Percentiles rank a stretch among this genome's conserved stretches.
These are phyloP conservation scores for Chrysoporthe cubensis DNA, from an alignment of 2,329 filamentous ascomycete genomes.

Conservation along the genomic window DNA sequence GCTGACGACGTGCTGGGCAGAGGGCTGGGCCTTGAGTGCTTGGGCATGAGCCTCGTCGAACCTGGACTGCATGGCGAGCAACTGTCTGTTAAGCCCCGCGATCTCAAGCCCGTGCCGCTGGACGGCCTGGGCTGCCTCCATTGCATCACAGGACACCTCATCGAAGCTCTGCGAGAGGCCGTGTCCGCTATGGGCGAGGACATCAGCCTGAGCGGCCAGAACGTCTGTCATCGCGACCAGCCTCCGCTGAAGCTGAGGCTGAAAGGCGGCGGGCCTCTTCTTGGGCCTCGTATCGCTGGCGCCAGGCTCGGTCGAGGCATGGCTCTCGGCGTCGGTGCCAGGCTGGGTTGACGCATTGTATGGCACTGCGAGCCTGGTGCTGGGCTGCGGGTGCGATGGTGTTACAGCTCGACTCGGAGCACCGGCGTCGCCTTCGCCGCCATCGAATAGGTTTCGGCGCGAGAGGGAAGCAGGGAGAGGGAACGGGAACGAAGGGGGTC, in stretches of 20 bases:
- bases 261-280: not conserved
- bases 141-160: not conserved
- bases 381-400: not conserved
- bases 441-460: not conserved
- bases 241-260: not conserved
- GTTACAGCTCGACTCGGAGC: not conserved
- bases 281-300: not conserved
- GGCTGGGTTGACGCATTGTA: not conserved
- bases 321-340: not conserved
- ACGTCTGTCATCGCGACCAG: constrained; percentile 4
- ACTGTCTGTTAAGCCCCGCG: constrained; percentile 8
- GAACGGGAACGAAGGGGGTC: not conserved
- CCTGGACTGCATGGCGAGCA: not conserved
- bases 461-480: constrained; percentile 8
- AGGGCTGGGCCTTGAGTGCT: not conserved
- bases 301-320: not conserved
- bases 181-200: constrained; percentile 5
- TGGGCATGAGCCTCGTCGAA: constrained; percentile 3
- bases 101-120: constrained; percentile 15
- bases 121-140: constrained; percentile 10
- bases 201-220: not conserved
- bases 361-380: not conserved
- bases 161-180: constrained; percentile 11
- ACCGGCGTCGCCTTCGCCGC: not conserved
- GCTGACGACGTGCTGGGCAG: not conserved